Evolutionary conservation across 164 flowering plant species (phyloP).

Genomic region (Magnolia changhungtana): DNA sequence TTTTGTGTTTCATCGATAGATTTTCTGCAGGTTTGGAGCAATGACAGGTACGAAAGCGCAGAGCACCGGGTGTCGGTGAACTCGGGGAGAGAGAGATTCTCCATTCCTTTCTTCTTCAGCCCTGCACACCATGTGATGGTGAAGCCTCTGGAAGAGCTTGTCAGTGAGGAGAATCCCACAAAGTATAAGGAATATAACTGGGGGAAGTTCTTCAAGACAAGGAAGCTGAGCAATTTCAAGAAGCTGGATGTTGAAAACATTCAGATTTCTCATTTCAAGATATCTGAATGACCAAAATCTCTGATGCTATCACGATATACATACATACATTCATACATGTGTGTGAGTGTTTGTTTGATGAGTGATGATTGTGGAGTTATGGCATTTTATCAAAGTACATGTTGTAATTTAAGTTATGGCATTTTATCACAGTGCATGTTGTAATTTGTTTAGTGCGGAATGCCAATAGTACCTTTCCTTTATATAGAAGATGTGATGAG

Average conservation of each 20-base stretch:
- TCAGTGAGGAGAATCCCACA: conserved; percentile 5
- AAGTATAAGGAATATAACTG: conserved; percentile 8
- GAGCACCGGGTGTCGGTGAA: conserved; percentile 14
- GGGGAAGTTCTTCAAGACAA: conserved; percentile 1
- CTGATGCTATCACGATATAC: neutral
- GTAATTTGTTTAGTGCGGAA: too few species aligned
- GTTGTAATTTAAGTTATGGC: too few species aligned
- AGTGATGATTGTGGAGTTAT: neutral
- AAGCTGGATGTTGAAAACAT: conserved; percentile 11
- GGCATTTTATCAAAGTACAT: too few species aligned
- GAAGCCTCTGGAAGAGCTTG: conserved; percentile 13
- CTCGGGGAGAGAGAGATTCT: conserved; percentile 13
- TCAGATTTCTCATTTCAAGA: conserved; percentile 12
- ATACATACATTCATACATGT: neutral
- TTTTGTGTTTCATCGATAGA: neutral
- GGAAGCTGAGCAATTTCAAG: conserved; percentile 13
- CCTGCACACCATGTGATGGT: neutral
- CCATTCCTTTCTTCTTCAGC: conserved; percentile 7
- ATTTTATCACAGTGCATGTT: too few species aligned
- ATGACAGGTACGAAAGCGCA: conserved; percentile 8
- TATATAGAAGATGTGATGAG: too few species aligned
- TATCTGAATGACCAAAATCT: neutral
- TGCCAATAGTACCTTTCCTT: too few species aligned
- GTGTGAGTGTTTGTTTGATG: neutral
- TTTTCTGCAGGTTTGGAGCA: conserved; percentile 14